phyloP scores from a whole-genome alignment of 352 stramenopile species.

The Heterotrichella gracilis region DNA sequence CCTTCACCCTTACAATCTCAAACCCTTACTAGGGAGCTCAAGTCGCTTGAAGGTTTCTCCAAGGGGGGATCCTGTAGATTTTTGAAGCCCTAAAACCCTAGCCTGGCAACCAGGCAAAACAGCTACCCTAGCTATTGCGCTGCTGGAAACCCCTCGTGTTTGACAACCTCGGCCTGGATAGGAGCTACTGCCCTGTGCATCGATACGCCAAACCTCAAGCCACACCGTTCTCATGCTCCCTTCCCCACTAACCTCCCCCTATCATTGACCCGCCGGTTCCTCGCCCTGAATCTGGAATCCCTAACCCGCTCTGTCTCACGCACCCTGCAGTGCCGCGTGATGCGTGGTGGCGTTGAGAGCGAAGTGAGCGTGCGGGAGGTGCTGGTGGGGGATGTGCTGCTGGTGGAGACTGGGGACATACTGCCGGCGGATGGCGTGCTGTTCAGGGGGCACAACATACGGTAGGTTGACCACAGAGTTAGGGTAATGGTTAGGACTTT shows the following conservation, averaged over 20 bases:
- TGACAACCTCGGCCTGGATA: too few species aligned
- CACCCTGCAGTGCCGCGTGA: conserved; percentile 30
- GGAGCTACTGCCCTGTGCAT: too few species aligned
- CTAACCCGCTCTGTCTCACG: not conserved
- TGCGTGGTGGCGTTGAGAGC: conserved; percentile 30
- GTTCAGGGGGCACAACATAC: too few species aligned
- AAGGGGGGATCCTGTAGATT: not conserved
- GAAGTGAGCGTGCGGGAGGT: conserved; percentile 25
- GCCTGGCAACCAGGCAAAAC: too few species aligned
- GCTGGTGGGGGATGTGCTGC: conserved; percentile 49
- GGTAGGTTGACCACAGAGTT: too few species aligned
- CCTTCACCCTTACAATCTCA: conserved; percentile 23
- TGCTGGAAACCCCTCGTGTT: too few species aligned
- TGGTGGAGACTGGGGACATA: conserved; percentile 35
- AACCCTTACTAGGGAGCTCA: conserved; percentile 12
- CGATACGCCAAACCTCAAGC: too few species aligned
- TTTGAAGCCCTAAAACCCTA: not conserved
- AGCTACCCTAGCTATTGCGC: too few species aligned
- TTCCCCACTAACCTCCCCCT: not conserved
- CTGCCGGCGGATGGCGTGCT: conserved; percentile 48
- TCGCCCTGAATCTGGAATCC: not conserved
- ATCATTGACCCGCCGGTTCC: too few species aligned
- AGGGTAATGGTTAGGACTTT: too few species aligned
- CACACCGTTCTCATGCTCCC: not conserved
- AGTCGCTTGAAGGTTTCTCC: not conserved